phyloP scores from a whole-genome alignment of 768 basidiomycete genomes.

The Trametes elegans region DNA sequence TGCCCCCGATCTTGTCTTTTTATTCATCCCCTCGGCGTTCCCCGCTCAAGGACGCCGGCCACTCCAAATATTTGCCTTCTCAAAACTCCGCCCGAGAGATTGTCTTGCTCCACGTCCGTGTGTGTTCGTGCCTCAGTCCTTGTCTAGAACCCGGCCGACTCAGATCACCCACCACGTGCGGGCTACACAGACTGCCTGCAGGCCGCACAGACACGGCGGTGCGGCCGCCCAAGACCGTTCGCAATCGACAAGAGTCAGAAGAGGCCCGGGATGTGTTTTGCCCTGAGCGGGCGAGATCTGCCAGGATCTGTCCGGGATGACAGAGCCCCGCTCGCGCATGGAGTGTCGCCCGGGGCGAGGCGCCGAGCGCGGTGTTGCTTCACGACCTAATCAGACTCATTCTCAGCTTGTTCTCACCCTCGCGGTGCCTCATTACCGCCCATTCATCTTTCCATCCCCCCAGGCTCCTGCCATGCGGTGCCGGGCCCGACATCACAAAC shows the following conservation, averaged over 20 bases:
- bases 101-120: background rate
- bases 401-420: background rate
- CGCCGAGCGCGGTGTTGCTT: background rate
- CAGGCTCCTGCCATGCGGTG: background rate
- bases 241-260: too few species aligned
- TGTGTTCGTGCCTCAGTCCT: too few species aligned
- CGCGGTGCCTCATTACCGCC: background rate
- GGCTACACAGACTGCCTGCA: too few species aligned
- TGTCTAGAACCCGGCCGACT: too few species aligned
- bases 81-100: background rate
- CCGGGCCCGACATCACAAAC: background rate
- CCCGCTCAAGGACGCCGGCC: conserved; percentile 3
- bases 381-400: background rate
- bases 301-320: background rate
- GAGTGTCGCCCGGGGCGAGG: background rate
- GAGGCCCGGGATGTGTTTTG: too few species aligned
- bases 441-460: background rate
- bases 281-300: too few species aligned
- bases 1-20: background rate
- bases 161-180: too few species aligned
- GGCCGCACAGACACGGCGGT: too few species aligned
- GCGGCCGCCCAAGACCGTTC: too few species aligned
- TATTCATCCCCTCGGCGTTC: conserved; percentile 7
- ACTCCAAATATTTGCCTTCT: conserved; percentile 1
- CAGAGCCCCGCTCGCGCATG: background rate